Evolutionary conservation across 2,329 filamentous ascomycete genomes (phyloP).

Genomic region (Dendrostoma leiphaemia): DNA sequence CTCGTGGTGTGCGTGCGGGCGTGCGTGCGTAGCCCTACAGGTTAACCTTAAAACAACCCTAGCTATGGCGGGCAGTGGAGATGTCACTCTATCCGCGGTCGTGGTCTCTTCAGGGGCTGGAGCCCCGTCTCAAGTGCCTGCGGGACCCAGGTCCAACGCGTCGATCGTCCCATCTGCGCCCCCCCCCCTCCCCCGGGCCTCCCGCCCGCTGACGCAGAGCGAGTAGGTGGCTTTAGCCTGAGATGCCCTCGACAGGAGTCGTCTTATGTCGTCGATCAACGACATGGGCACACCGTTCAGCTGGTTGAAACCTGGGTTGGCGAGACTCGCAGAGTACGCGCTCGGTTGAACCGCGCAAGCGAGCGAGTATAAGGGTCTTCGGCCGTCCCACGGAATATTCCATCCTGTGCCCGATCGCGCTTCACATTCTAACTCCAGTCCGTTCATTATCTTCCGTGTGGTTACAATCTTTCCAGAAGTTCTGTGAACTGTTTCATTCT

Average conservation of each 20-base stretch:
- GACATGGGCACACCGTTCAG: not conserved
- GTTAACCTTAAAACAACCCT: not conserved
- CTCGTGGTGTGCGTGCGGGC: too few relatives aligned
- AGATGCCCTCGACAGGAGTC: conserved; percentile 1
- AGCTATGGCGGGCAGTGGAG: too few relatives aligned
- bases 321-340: not conserved
- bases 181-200: not conserved
- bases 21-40: not conserved
- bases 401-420: not conserved
- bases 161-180: conserved; percentile 9
- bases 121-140: too few relatives aligned
- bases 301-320: not conserved
- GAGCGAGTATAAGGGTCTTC: not conserved
- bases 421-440: not conserved
- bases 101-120: too few relatives aligned
- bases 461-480: conserved; percentile 1
- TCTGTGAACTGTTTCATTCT: conserved; percentile 10
- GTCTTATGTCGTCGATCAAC: conserved; percentile 8
- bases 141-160: too few relatives aligned
- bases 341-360: not conserved
- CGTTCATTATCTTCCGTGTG: not conserved
- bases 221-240: not conserved
- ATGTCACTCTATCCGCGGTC: too few relatives aligned
- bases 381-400: not conserved
- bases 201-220: not conserved